Evolutionary conservation across 139 green algal genomes (phyloP), one percentile per base, ranked within the genome.

Genomic region (Chlamydomonas schloesseri): DNA sequence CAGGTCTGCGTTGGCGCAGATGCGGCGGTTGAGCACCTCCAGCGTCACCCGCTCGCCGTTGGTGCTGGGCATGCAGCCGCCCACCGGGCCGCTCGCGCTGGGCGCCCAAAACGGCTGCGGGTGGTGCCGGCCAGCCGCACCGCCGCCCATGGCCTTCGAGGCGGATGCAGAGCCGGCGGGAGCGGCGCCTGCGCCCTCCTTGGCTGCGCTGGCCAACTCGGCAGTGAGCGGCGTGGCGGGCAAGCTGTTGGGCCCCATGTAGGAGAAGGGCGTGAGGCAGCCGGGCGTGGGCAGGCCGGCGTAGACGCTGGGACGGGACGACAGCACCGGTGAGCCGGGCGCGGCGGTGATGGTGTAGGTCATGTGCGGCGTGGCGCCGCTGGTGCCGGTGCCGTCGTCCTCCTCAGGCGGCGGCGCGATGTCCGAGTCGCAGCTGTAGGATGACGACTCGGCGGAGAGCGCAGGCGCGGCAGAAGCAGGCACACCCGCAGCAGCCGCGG

Each of bases 1-100:
- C 37, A 85, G n/a, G 65, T 85, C 79, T 2, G 79, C 65, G 79
- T 76, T 85, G 47, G 79, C 26, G 33, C 67, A 11, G 50, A 85
- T 85, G 24, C 79, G 46, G 18, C 79, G 79, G 46, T 85, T 85
- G 31, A 34, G 36, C 9, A 18, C 33, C 50, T 85, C 79, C 5
- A 85, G 50, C 65, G 47, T 85, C 62, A 85, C 79, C 0, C 79
- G 65, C 42, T 76, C 79, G n/a, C 31, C 47, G 9, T 23, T 50
- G 15, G 67, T n/a, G 9, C 33, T 50, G 15, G 67, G 46, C 42
- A 50, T 5, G 42, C 42, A 50, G 1, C 24, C 79, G 17, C 18
- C 64, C 3, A n/a, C 47, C 8, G 64, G 64, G 0, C 78, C 78
- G 21, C 42, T 23, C 18, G 78, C 37, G 65, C 46, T 84, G 47